These are phyloP conservation scores for Coelastrella sp. DNA, from an alignment of 139 green algal genomes.

Conservation along the genomic window DNA sequence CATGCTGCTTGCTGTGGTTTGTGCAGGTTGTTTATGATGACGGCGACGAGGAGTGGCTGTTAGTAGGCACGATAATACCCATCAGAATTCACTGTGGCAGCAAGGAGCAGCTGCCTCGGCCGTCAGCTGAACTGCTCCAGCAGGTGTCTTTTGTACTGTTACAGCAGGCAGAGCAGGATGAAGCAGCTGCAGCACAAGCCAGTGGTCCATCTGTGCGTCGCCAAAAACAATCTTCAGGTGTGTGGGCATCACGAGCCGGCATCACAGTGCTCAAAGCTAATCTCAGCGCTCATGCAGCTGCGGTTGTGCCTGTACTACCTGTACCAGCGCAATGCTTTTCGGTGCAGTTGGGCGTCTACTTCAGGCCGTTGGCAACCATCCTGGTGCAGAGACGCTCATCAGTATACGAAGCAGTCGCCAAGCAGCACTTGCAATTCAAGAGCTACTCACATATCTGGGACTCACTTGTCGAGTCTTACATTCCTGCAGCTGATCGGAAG, in stretches of 20 bases:
- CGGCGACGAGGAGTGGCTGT: conserved; percentile 25
- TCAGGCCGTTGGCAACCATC: no score
- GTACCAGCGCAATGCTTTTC: no score
- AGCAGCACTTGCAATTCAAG: background rate
- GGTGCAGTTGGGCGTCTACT: no score
- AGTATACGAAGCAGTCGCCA: background rate
- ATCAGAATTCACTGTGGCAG: background rate
- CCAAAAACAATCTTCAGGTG: conserved; percentile 8
- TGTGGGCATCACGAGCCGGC: background rate
- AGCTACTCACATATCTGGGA: background rate
- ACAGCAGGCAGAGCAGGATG: background rate
- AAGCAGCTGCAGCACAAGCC: background rate
- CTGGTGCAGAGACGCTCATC: no score
- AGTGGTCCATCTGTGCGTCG: background rate
- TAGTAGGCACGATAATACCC: background rate
- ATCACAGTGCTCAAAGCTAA: background rate
- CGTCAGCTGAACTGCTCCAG: background rate
- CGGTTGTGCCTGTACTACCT: background rate
- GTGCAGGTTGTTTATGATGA: conserved; percentile 41
- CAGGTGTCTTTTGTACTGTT: conserved; percentile 4
- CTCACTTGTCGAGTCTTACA: background rate
- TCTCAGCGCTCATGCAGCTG: background rate
- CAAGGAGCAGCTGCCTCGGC: background rate
- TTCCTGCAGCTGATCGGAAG: background rate
- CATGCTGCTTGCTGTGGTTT: background rate